Conservation (phyloP, 2,329 filamentous ascomycete genomes). For the Biscogniauxia marginata region DNA sequence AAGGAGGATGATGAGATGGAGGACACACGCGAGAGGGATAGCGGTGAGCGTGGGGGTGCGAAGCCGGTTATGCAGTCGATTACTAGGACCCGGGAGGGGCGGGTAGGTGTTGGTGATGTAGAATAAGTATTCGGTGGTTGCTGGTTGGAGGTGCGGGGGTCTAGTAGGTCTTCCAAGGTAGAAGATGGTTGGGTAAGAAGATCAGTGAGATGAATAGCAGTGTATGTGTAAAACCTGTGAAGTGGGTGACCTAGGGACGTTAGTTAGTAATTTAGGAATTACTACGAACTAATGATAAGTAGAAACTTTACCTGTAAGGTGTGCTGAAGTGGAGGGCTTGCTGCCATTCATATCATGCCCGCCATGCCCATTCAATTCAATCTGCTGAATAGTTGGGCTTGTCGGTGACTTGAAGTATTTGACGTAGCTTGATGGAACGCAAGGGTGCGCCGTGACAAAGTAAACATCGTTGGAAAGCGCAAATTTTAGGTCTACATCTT, state of each 20-base stretch:
- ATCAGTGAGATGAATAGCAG: constrained; percentile 57
- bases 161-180: constrained; percentile 48
- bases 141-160: constrained; percentile 32
- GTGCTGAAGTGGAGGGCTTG: constrained; percentile 45
- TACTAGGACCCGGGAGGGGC: constrained; percentile 50
- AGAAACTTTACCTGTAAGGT: constrained; percentile 44
- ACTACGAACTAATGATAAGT: background rate
- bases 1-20: constrained; percentile 36
- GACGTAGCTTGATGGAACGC: constrained; percentile 55
- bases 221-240: constrained; percentile 62
- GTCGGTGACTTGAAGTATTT: constrained; percentile 58
- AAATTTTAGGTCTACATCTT: constrained; percentile 41
- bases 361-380: constrained; percentile 49
- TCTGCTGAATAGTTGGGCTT: constrained; percentile 59
- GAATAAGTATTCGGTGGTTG: constrained; percentile 25
- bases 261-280: constrained; percentile 2
- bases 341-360: constrained; percentile 44
- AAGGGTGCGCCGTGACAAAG: constrained; percentile 67
- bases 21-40: constrained; percentile 47
- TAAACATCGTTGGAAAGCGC: constrained; percentile 57
- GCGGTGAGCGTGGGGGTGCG: constrained; percentile 42
- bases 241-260: constrained; percentile 54
- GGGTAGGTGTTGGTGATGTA: constrained; percentile 23
- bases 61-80: constrained; percentile 63
- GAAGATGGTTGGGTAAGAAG: constrained; percentile 48